Conservation (phyloP, 768 basidiomycete species). For the Hygrocybe coccinea region DNA sequence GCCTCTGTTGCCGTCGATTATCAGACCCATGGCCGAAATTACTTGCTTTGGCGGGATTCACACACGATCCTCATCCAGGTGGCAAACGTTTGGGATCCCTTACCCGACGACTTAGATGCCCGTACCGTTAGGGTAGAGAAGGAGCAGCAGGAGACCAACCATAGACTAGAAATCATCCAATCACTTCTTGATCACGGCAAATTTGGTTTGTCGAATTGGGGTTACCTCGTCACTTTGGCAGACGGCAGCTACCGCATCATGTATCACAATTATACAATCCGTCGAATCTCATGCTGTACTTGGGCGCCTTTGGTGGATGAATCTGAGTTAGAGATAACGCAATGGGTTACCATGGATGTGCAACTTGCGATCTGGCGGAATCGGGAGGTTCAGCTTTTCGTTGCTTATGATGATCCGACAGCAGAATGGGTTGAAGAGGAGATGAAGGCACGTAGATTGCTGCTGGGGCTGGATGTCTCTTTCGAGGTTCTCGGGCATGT, state of each 20-base stretch:
- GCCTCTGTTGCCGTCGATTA: background rate
- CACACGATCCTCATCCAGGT: conserved; percentile 10
- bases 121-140: background rate
- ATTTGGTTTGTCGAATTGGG: conserved; percentile 36
- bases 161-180: conserved; percentile 13
- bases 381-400: conserved; percentile 16
- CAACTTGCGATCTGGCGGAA: conserved; percentile 19
- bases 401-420: conserved; percentile 12
- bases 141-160: background rate
- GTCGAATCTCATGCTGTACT: conserved; percentile 26
- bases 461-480: conserved; percentile 12
- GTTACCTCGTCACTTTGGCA: conserved; percentile 24
- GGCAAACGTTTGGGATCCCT: background rate
- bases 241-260: conserved; percentile 30
- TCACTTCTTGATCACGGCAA: conserved; percentile 26
- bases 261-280: conserved; percentile 23
- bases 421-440: conserved; percentile 3
- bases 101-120: background rate
- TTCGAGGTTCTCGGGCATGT: conserved; percentile 18
- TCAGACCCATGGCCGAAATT: background rate
- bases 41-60: conserved; percentile 10
- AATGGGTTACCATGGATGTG: conserved; percentile 20
- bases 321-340: conserved; percentile 33
- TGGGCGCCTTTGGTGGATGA: conserved; percentile 37
- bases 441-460: conserved; percentile 4